Conservation (phyloP, 176 grass and related monocot genomes). For the Tillandsia fasciculata region DNA sequence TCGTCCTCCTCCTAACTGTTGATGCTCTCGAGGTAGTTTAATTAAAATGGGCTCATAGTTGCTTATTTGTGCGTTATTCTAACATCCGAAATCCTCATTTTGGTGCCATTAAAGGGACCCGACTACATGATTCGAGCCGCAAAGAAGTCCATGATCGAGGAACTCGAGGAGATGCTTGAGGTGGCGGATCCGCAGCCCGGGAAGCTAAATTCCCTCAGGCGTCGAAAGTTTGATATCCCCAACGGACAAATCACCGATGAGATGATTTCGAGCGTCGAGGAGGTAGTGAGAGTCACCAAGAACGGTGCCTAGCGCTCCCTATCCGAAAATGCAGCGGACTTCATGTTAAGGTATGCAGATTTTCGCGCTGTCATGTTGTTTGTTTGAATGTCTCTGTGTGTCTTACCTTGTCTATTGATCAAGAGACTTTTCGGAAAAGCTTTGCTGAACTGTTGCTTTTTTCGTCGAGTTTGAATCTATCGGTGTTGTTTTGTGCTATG, state of each 20-base stretch:
- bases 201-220: conserved; percentile 34
- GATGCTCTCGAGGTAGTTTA: conserved; percentile 65
- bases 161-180: conserved; percentile 77
- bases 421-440: too few relatives aligned
- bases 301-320: conserved; percentile 25
- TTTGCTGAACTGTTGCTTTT: too few relatives aligned
- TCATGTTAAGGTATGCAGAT: too few relatives aligned
- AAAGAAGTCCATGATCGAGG: conserved; percentile 79
- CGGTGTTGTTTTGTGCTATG: too few relatives aligned
- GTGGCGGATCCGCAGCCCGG: conserved; percentile 68
- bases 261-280: conserved; percentile 32
- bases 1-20: conserved; percentile 74
- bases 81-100: background rate
- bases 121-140: conserved; percentile 77
- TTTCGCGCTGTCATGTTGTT: too few relatives aligned
- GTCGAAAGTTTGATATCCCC: conserved; percentile 70
- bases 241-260: conserved; percentile 28
- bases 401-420: too few relatives aligned
- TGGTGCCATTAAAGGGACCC: conserved; percentile 33
- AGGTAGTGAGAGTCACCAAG: conserved; percentile 29
- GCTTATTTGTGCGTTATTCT: background rate
- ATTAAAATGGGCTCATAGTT: background rate
- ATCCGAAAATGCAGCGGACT: too few relatives aligned
- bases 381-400: too few relatives aligned
- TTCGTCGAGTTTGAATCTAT: too few relatives aligned